Conservation (phyloP, 495 filamentous ascomycete genomes). For the Aspergillus haitiensis region DNA sequence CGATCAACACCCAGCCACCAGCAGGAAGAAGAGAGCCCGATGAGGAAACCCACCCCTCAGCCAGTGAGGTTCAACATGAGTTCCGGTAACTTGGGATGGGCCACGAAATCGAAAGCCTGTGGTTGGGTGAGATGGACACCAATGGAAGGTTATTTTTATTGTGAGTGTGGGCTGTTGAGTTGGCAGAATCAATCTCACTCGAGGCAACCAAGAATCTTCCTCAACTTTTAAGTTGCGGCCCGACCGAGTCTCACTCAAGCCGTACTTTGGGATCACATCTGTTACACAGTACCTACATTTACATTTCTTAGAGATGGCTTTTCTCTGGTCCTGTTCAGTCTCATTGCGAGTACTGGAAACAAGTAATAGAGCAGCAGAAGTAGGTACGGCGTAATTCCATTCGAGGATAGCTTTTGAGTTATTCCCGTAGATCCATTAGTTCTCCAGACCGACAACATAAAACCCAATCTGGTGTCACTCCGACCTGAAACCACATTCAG, state of each 20-base stretch:
- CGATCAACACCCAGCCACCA: slow-evolving; percentile 28
- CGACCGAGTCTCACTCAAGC: slow-evolving; percentile 8
- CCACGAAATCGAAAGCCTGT: not conserved
- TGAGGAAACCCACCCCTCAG: not conserved
- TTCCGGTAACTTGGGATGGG: slow-evolving; percentile 17
- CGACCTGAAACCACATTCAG: too few relatives aligned
- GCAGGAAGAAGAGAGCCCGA: slow-evolving; percentile 16
- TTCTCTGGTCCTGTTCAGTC: too few relatives aligned
- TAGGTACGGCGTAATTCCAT: too few relatives aligned
- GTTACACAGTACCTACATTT: too few relatives aligned
- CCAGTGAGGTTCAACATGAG: slow-evolving; percentile 17
- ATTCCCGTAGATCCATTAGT: too few relatives aligned
- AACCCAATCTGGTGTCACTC: too few relatives aligned
- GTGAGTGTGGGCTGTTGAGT: slow-evolving; percentile 1
- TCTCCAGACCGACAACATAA: too few relatives aligned
- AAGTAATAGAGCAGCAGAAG: too few relatives aligned
- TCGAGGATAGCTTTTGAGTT: too few relatives aligned
- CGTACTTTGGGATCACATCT: too few relatives aligned
- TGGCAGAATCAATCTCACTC: not conserved
- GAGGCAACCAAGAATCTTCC: not conserved
- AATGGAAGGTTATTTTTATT: not conserved
- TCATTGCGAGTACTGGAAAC: too few relatives aligned
- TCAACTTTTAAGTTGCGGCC: slow-evolving; percentile 13
- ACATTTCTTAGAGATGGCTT: too few relatives aligned
- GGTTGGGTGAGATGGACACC: not conserved